Conservation (phyloP, 139 green algal genomes). For the Bryopsis sp. region DNA sequence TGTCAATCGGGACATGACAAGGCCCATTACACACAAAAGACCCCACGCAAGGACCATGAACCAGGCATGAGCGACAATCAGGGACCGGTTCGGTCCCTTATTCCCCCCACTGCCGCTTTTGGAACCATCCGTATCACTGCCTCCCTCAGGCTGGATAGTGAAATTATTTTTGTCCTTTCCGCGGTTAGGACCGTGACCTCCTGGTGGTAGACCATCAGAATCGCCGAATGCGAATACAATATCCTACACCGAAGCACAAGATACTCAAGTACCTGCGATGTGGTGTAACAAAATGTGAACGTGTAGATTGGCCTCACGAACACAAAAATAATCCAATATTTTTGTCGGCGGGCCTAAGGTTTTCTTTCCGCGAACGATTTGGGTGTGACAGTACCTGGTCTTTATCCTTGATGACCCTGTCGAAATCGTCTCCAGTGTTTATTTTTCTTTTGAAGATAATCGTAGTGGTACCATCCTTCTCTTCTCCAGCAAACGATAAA, state of each 20-base stretch:
- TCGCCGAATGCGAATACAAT: slow-evolving; percentile 19
- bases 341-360: background rate
- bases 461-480: slow-evolving; percentile 14
- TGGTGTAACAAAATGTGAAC: too few relatives aligned
- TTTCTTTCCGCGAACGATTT: background rate
- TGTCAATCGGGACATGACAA: slow-evolving; percentile 7
- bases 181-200: slow-evolving; percentile 12
- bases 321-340: too few relatives aligned
- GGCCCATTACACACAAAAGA: slow-evolving; percentile 1
- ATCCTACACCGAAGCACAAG: background rate
- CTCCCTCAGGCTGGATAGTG: background rate
- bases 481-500: slow-evolving; percentile 11
- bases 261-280: background rate
- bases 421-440: slow-evolving; percentile 13
- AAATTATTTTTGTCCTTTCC: slow-evolving; percentile 10
- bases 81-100: background rate
- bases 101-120: background rate
- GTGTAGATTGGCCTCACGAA: too few relatives aligned
- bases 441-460: slow-evolving; percentile 15
- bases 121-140: background rate
- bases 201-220: slow-evolving; percentile 8
- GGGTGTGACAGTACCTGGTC: background rate
- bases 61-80: slow-evolving; percentile 15
- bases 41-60: slow-evolving; percentile 6
- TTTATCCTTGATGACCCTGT: slow-evolving; percentile 14